Evolutionary conservation across 306 rosid species (phyloP).

Genomic region (Gynostemma pentaphyllum): DNA sequence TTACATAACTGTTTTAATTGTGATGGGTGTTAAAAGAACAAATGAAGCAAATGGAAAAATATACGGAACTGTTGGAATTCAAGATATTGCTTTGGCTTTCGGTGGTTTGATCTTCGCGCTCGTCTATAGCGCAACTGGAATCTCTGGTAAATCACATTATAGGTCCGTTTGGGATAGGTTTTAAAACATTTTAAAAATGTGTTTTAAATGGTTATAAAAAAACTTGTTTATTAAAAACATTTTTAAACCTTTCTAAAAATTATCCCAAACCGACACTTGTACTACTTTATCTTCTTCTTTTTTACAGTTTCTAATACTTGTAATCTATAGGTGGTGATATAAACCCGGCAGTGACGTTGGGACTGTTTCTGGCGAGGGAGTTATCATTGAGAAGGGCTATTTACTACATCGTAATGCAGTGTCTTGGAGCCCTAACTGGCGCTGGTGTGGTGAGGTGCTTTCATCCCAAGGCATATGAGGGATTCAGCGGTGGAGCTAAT

Average conservation of each 20-base stretch:
- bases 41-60: not conserved
- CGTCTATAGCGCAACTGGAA: slow-evolving; percentile 88
- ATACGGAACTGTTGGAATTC: slow-evolving; percentile 53
- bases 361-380: slow-evolving; percentile 69
- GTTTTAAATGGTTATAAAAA: no score
- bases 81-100: slow-evolving; percentile 73
- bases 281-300: no score
- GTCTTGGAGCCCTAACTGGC: slow-evolving; percentile 58
- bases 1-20: slow-evolving; percentile 40
- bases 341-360: slow-evolving; percentile 63
- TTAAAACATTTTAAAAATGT: no score
- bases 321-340: slow-evolving; percentile 53
- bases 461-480: not conserved
- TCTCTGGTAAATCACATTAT: slow-evolving; percentile 70
- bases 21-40: slow-evolving; percentile 31
- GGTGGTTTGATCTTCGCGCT: slow-evolving; percentile 94
- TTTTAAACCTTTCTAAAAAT: no score
- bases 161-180: no score
- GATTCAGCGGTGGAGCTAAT: slow-evolving; percentile 56
- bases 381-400: slow-evolving; percentile 67
- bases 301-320: no score
- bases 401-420: slow-evolving; percentile 79
- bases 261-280: no score
- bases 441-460: slow-evolving; percentile 49
- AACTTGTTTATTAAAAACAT: no score